Evolutionary conservation across 148 eudicot species (phyloP).

Genomic region (Fagopyrum esculentum): DNA sequence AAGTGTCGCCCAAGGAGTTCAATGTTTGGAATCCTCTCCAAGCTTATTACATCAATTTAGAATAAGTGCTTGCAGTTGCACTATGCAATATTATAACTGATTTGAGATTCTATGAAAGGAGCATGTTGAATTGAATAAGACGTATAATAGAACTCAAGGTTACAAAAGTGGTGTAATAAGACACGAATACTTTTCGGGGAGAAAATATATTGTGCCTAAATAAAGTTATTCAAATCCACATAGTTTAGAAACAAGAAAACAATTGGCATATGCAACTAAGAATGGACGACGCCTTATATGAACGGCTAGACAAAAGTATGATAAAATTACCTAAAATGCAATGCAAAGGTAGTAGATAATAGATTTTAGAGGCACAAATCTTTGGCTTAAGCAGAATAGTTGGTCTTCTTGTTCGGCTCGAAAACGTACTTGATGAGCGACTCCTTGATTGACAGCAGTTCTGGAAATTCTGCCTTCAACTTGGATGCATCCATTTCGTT

Average conservation of each 20-base stretch:
- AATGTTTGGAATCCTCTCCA: not conserved
- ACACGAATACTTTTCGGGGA: not conserved
- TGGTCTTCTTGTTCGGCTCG: slow-evolving; percentile 39
- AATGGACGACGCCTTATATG: slow-evolving; percentile 4
- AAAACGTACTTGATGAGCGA: slow-evolving; percentile 55
- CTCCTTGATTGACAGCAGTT: slow-evolving; percentile 41
- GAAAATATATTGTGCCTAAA: not conserved
- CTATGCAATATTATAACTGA: not conserved
- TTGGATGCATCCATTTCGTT: slow-evolving; percentile 53
- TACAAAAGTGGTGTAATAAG: not conserved
- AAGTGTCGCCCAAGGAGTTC: slow-evolving; percentile 6
- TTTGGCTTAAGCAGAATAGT: slow-evolving; percentile 15
- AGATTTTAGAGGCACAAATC: not conserved
- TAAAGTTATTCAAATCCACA: slow-evolving; percentile 3
- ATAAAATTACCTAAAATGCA: slow-evolving; percentile 9
- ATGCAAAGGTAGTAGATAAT: not conserved
- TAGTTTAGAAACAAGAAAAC: not conserved
- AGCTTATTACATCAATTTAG: not conserved
- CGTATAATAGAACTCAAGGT: not conserved
- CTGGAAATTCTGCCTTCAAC: slow-evolving; percentile 48
- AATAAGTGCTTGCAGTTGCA: not conserved
- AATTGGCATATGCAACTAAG: slow-evolving; percentile 4
- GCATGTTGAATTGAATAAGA: not conserved
- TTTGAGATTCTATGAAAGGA: not conserved
- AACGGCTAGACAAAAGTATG: slow-evolving; percentile 2